These are phyloP conservation scores for Dryas alaskensis DNA, from an alignment of 306 rosid species.

Conservation along the genomic window DNA sequence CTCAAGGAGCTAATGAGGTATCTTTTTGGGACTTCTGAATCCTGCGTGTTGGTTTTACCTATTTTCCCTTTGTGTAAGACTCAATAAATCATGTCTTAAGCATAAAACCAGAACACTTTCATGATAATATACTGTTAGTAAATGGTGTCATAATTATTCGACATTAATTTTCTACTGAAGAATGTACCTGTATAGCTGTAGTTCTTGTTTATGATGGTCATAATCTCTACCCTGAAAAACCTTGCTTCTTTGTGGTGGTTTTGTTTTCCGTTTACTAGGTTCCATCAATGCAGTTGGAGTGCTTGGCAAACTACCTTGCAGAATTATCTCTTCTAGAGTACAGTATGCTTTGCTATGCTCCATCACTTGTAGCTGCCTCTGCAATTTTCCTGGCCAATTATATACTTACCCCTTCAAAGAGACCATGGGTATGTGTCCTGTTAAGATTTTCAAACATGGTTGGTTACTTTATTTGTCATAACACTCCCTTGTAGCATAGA, in stretches of 20 bases:
- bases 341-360: slow-evolving; percentile 76
- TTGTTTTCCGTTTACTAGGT: slow-evolving; percentile 23
- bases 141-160: no score
- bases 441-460: background rate
- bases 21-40: background rate
- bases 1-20: slow-evolving; percentile 82
- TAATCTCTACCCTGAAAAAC: background rate
- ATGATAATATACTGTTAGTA: background rate
- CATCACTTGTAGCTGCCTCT: slow-evolving; percentile 80
- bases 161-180: no score
- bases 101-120: background rate
- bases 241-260: background rate
- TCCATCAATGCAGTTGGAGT: slow-evolving; percentile 76
- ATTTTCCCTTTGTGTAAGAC: background rate
- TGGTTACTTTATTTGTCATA: background rate
- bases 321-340: slow-evolving; percentile 88
- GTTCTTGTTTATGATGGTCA: no score
- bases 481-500: background rate
- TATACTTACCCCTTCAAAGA: slow-evolving; percentile 56
- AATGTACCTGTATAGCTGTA: no score
- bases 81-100: background rate
- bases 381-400: slow-evolving; percentile 82
- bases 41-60: background rate
- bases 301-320: slow-evolving; percentile 80
- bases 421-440: slow-evolving; percentile 75